Percentiles rank a stretch among this genome's conserved stretches.
Evolutionary conservation across 306 rosid genomes (phyloP).

Genomic region (Rubus idaeus): DNA sequence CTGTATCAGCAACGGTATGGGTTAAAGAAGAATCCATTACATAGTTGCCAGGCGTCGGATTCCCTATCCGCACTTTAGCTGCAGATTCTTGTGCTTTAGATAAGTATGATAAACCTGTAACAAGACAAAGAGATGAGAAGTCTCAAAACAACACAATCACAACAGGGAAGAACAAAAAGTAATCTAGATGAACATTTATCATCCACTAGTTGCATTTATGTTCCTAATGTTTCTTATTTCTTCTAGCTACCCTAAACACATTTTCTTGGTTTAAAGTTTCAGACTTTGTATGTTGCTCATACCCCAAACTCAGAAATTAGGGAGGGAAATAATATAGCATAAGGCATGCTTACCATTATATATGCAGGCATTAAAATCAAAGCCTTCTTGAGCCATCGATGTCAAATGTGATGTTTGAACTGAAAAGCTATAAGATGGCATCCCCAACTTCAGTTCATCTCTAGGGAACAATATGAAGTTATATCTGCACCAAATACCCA

Average conservation of each 20-base stretch:
- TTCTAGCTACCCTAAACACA: background rate
- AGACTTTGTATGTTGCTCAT: background rate
- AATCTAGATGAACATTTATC: background rate
- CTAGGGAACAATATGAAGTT: conserved; percentile 81
- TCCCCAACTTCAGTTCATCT: conserved; percentile 76
- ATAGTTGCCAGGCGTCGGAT: conserved; percentile 28
- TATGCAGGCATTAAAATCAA: conserved; percentile 82
- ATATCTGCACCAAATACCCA: conserved; percentile 53
- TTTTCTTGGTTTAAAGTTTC: background rate
- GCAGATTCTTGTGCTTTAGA: conserved; percentile 76
- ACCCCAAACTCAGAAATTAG: no score
- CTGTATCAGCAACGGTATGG: conserved; percentile 59
- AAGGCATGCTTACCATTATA: conserved; percentile 60
- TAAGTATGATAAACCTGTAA: conserved; percentile 78
- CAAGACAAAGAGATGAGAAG: conserved; percentile 15
- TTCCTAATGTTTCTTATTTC: background rate
- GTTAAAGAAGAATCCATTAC: conserved; percentile 39
- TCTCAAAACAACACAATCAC: conserved; percentile 13
- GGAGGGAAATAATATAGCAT: background rate
- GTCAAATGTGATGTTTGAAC: conserved; percentile 68
- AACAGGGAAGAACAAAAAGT: background rate
- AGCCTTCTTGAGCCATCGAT: conserved; percentile 74
- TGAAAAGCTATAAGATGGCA: conserved; percentile 83
- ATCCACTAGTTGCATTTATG: background rate
- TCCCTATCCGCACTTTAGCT: conserved; percentile 54